Percentiles rank a stretch among this genome's conserved stretches.
Evolutionary conservation across 1,284 basidiomycete species (phyloP).

Genomic region (Marasmius tenuissimus): DNA sequence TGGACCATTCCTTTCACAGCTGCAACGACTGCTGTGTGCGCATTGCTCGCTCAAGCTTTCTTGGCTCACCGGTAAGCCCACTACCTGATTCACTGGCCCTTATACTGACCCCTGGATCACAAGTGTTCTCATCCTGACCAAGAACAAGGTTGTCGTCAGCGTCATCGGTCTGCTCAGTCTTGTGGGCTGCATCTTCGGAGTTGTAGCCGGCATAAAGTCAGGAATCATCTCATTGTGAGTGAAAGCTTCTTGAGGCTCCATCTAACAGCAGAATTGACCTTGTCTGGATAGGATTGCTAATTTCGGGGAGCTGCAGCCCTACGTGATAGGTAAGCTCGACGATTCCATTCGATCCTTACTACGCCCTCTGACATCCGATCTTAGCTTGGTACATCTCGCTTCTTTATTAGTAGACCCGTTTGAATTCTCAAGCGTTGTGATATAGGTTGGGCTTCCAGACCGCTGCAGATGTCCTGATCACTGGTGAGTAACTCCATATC

Average conservation of each 20-base stretch:
- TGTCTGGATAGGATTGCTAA: conserved; percentile 1
- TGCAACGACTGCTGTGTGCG: conserved; percentile 1
- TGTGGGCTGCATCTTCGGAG: conserved; percentile 36
- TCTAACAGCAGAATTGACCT: not conserved
- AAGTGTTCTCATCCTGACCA: conserved; percentile 35
- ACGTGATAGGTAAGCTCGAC: conserved; percentile 10
- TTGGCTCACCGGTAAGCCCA: not conserved
- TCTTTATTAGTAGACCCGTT: too few species aligned
- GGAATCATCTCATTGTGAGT: conserved; percentile 38
- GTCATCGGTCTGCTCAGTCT: conserved; percentile 33
- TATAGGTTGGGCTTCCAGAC: conserved; percentile 43
- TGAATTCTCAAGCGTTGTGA: too few species aligned
- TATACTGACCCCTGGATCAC: not conserved
- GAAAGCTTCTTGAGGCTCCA: conserved; percentile 28
- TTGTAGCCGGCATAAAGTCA: conserved; percentile 34
- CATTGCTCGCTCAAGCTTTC: conserved; percentile 5
- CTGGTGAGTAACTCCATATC: conserved; percentile 24
- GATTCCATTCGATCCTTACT: not conserved
- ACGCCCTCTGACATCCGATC: too few species aligned
- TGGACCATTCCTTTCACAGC: conserved; percentile 11
- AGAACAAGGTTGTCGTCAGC: conserved; percentile 31
- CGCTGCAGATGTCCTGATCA: conserved; percentile 37
- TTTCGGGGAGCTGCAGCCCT: not conserved
- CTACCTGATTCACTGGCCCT: not conserved
- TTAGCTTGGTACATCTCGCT: too few species aligned